Evolutionary conservation across 495 filamentous ascomycete genomes (phyloP), one percentile per base, ranked within the genome.

Genomic region (Penicillium goetzii): DNA sequence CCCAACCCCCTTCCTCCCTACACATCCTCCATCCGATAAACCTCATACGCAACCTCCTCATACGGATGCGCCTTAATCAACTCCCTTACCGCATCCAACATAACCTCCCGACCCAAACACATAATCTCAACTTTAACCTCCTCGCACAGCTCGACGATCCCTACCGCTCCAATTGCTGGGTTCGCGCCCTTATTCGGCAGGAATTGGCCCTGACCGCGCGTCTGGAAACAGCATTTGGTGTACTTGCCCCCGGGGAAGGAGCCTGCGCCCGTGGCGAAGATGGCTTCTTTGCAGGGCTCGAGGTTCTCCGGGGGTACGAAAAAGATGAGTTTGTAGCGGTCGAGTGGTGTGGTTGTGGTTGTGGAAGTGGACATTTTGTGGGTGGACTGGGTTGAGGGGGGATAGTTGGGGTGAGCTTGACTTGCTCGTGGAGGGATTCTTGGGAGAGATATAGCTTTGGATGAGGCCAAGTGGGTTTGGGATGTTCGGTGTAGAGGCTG

Each of bases 31-130:
- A 92, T 70, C 73, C 84, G 89, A 74, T 84, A 88, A 26, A 92
- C 90, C 62, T 89, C 84, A 80, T 93, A 93, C 2, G 86, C 83
- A 15, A 85, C 84, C 69, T 90, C 88, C 68, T 93, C 91, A 69
- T 93, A 93, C 26, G 90, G 91, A 84, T 93, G 90, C 25, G 86
- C 83, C 67, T 87, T 87, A 12, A 75, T 33, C 68, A 82, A 62
- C 49, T 73, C 77, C 51, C 77, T 61, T 36, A 83, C 80, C 2
- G 79, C 80, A 40, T 76, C 70, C 34, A 74, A 59, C 76, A 82
- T 82, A 49, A 82, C 73, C 51, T 80, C 71, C 60, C 74, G 71
- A 2, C 83, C 83, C 11, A 82, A 58, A 70, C 84, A 86, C 72
- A 86, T 68, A 7, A 83, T 74, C 74, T 86, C 84, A 26, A 81